Conservation (phyloP, 441 rosid genomes). For the Erysimum cheiri region DNA sequence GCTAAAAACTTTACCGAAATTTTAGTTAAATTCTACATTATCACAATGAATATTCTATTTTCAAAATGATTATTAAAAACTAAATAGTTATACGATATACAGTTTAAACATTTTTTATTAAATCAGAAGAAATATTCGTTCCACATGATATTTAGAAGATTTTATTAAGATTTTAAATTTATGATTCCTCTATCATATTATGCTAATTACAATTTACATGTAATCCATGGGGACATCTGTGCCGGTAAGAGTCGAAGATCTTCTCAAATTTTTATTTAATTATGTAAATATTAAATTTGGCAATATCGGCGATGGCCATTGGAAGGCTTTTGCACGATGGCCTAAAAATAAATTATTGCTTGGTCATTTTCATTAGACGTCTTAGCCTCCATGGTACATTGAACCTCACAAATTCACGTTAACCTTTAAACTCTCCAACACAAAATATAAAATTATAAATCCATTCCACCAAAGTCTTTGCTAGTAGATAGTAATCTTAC, state of each 20-base stretch:
- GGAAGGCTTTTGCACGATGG: conserved; percentile 15
- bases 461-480: not conserved
- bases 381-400: conserved; percentile 15
- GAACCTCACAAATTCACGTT: not conserved
- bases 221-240: not conserved
- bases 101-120: too few relatives aligned
- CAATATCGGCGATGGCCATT: not conserved
- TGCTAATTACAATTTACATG: not conserved
- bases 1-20: too few relatives aligned
- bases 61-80: too few relatives aligned
- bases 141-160: too few relatives aligned
- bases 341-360: not conserved
- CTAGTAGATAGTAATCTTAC: not conserved
- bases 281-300: not conserved
- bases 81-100: too few relatives aligned
- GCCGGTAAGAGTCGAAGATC: not conserved
- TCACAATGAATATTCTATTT: too few relatives aligned
- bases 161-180: too few relatives aligned
- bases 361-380: conserved; percentile 6
- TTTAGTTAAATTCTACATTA: too few relatives aligned
- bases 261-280: not conserved
- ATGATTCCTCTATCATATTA: too few relatives aligned
- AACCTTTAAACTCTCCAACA: not conserved
- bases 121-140: too few relatives aligned
- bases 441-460: not conserved